Conservation (phyloP, 306 rosid genomes). For the Castanopsis chinensis region DNA sequence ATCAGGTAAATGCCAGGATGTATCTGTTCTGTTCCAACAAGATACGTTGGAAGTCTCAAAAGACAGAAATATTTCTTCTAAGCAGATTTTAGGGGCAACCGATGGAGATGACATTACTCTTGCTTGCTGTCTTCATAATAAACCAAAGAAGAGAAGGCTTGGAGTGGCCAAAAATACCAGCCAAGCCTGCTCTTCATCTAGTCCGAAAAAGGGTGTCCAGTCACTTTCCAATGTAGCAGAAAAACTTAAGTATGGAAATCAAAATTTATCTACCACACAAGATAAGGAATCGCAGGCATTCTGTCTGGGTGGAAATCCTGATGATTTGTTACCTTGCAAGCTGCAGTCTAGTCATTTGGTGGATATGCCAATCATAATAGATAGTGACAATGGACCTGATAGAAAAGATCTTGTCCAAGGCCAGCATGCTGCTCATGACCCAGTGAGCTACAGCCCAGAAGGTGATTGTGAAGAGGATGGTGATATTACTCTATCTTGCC, state of each 20-base stretch:
- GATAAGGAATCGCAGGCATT: constrained; percentile 1
- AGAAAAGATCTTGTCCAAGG: not conserved
- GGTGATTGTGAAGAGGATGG: not conserved
- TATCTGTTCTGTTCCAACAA: constrained; percentile 3
- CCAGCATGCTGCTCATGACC: constrained; percentile 12
- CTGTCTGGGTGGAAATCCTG: constrained; percentile 11
- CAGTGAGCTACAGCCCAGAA: constrained; percentile 4
- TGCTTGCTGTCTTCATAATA: constrained; percentile 29
- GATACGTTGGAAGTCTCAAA: constrained; percentile 7
- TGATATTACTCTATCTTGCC: constrained; percentile 30
- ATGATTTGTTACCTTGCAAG: not conserved
- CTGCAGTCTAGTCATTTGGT: not conserved
- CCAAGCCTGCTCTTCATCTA: not conserved
- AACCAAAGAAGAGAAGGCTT: constrained; percentile 41
- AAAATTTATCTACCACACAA: constrained; percentile 19
- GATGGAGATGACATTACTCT: constrained; percentile 38
- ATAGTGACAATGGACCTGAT: not conserved
- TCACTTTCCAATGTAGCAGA: not conserved
- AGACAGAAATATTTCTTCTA: constrained; percentile 6
- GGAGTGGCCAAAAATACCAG: constrained; percentile 8
- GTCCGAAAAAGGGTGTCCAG: not conserved
- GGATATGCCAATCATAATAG: not conserved
- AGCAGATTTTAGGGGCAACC: constrained; percentile 26
- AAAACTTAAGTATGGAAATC: constrained; percentile 21
- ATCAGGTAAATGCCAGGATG: constrained; percentile 13